Percentiles rank a stretch among this genome's conserved stretches.
Conservation (phyloP, 495 filamentous ascomycete genomes). For the Xylaria grammica region DNA sequence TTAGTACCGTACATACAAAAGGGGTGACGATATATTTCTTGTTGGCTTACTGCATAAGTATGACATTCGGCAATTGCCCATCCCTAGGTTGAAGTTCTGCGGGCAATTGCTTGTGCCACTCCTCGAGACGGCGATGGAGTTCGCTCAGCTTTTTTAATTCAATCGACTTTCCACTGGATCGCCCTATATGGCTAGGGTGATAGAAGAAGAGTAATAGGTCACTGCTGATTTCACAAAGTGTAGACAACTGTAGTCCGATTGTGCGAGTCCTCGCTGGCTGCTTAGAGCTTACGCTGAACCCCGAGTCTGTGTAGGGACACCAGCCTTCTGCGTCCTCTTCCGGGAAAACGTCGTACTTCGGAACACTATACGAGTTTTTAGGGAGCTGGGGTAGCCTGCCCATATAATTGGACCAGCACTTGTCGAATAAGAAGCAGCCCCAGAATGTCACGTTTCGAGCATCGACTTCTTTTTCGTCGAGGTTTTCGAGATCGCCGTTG, state of each 20-base stretch:
- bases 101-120: constrained; percentile 87
- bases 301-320: constrained; percentile 88
- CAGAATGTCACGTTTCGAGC: constrained; percentile 92
- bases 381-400: constrained; percentile 89
- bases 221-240: constrained; percentile 89
- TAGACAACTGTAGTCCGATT: constrained; percentile 79
- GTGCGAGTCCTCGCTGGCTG: constrained; percentile 87
- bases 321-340: constrained; percentile 83
- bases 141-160: constrained; percentile 93
- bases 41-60: constrained; percentile 88
- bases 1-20: neutral
- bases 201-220: constrained; percentile 92
- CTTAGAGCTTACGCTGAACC: constrained; percentile 66
- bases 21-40: neutral
- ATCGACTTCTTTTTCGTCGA: constrained; percentile 85
- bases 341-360: constrained; percentile 91
- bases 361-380: constrained; percentile 75
- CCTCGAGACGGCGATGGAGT: constrained; percentile 86
- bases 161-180: constrained; percentile 63
- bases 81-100: constrained; percentile 89
- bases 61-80: constrained; percentile 82
- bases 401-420: constrained; percentile 98
- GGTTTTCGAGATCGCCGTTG: constrained; percentile 56
- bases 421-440: constrained; percentile 98
- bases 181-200: constrained; percentile 68